Evolutionary conservation across 768 basidiomycete species (phyloP).

Genomic region (Calocera cornea): DNA sequence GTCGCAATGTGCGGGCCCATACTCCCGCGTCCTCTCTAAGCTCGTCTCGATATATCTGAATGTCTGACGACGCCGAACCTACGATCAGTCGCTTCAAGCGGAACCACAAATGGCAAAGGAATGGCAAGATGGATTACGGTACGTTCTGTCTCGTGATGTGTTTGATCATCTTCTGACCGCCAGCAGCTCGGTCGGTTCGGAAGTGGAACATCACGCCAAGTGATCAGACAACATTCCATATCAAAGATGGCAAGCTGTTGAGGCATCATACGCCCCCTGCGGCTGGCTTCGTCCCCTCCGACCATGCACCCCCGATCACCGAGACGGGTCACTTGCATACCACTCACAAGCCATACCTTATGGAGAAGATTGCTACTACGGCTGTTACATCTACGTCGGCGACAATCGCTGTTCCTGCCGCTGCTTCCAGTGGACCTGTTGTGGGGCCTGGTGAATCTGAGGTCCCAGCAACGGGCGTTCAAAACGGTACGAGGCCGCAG

Average conservation of each 20-base stretch:
- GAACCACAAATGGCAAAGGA: constrained; percentile 4
- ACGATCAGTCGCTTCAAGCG: not conserved
- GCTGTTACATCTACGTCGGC: too few species aligned
- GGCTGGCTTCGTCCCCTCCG: not conserved
- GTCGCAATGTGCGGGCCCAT: too few species aligned
- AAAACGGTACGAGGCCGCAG: too few species aligned
- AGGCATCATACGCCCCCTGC: not conserved
- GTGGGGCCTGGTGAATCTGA: not conserved
- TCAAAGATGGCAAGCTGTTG: not conserved
- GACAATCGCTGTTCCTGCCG: not conserved
- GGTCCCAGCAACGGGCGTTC: constrained; percentile 1
- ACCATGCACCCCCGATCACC: not conserved
- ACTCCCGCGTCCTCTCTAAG: too few species aligned
- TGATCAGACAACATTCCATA: not conserved
- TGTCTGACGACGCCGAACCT: not conserved
- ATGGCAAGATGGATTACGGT: constrained; percentile 1
- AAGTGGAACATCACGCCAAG: constrained; percentile 4
- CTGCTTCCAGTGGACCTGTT: not conserved
- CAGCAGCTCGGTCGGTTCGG: not conserved
- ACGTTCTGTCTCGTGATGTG: not conserved
- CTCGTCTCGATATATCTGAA: too few species aligned
- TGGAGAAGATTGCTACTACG: too few species aligned
- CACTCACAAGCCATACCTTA: too few species aligned
- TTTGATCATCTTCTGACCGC: not conserved
- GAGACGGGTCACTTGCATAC: too few species aligned